phyloP scores from a whole-genome alignment of 345 rosid species.

The Lenwebbia sp. region DNA sequence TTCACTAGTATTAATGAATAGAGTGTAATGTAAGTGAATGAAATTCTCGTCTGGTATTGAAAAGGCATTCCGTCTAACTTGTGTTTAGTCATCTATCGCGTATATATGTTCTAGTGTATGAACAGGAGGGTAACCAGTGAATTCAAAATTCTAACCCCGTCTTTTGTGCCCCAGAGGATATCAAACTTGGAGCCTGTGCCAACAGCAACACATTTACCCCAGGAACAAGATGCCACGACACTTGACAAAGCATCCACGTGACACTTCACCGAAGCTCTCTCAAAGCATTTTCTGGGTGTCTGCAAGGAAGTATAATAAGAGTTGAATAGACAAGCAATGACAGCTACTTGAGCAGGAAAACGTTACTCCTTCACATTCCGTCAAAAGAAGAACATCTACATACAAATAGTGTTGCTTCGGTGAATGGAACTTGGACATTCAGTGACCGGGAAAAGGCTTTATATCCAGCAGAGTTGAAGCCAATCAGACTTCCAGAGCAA shows the following conservation, averaged over 20 bases:
- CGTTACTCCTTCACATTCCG: background rate
- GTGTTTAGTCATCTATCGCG: background rate
- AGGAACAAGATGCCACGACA: slow-evolving; percentile 84
- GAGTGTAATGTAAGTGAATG: background rate
- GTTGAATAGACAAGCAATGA: background rate
- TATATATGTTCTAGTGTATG: background rate
- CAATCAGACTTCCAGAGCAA: slow-evolving; percentile 74
- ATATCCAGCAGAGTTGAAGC: slow-evolving; percentile 82
- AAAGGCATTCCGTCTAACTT: background rate
- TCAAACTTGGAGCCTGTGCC: slow-evolving; percentile 95
- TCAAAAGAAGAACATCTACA: slow-evolving; percentile 7
- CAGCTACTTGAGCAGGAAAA: background rate
- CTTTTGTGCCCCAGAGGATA: slow-evolving; percentile 54
- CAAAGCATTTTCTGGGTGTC: slow-evolving; percentile 85
- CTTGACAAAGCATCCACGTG: slow-evolving; percentile 65
- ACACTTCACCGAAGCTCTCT: slow-evolving; percentile 87
- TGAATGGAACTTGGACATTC: slow-evolving; percentile 85
- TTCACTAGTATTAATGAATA: background rate
- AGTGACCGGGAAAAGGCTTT: slow-evolving; percentile 62
- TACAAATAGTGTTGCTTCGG: slow-evolving; percentile 88
- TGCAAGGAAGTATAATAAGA: slow-evolving; percentile 9
- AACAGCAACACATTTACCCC: slow-evolving; percentile 88
- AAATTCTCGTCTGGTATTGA: background rate
- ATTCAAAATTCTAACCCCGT: slow-evolving; percentile 17
- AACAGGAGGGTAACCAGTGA: background rate